phyloP scores from a whole-genome alignment of 1,139 yeast species.

The Yamadazyma taylorii region DNA sequence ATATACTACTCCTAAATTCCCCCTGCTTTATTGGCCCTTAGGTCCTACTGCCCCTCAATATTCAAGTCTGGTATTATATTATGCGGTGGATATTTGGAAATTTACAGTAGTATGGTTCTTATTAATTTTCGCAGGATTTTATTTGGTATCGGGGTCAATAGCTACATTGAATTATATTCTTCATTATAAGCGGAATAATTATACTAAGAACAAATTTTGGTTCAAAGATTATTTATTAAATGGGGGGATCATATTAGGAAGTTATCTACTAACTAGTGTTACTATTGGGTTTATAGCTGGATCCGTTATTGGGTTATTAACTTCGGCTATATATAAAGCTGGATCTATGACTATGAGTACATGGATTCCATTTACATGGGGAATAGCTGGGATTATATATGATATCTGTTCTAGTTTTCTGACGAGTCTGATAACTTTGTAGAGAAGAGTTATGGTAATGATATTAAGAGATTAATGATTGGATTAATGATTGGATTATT shows the following conservation, averaged over 20 bases:
- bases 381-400: conserved; percentile 62
- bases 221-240: conserved; percentile 7
- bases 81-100: conserved; percentile 73
- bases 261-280: conserved; percentile 55
- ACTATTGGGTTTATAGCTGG: conserved; percentile 71
- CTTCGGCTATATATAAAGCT: conserved; percentile 67
- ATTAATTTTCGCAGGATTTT: conserved; percentile 63
- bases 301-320: conserved; percentile 66
- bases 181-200: conserved; percentile 21
- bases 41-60: conserved; percentile 43
- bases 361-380: conserved; percentile 91
- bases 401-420: conserved; percentile 65
- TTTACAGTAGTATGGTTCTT: conserved; percentile 84
- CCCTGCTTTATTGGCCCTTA: conserved; percentile 76
- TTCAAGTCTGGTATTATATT: conserved; percentile 62
- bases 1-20: conserved; percentile 75
- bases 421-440: conserved; percentile 40
- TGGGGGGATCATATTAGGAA: conserved; percentile 37
- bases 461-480: too few relatives aligned
- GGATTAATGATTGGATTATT: too few relatives aligned
- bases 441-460: too few relatives aligned
- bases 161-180: conserved; percentile 48
- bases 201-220: conserved; percentile 3
- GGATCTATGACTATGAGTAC: conserved; percentile 85
- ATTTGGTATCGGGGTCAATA: conserved; percentile 61